Percentiles rank a stretch among this genome's conserved stretches.
phyloP scores from a whole-genome alignment of 1,139 yeast species.

The Pichia sp. region DNA sequence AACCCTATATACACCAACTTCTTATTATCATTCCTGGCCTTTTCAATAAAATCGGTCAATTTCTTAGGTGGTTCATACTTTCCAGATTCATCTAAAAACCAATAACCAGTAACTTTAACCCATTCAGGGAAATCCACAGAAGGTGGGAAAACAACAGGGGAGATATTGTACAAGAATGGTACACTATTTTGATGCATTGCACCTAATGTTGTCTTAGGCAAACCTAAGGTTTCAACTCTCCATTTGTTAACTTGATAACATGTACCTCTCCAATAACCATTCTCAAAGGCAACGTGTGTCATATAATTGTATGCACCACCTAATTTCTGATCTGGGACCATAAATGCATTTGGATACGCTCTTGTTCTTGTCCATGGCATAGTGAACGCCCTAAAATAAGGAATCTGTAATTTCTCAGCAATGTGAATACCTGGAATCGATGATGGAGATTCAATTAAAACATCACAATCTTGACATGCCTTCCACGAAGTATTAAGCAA shows the following conservation, averaged over 20 bases:
- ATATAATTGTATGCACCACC: conserved; percentile 92
- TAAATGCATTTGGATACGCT: conserved; percentile 95
- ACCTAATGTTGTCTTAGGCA: conserved; percentile 70
- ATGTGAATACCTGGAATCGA: conserved; percentile 96
- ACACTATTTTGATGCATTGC: conserved; percentile 72
- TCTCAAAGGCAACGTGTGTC: conserved; percentile 91
- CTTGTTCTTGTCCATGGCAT: conserved; percentile 99
- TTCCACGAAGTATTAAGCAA: conserved; percentile 72
- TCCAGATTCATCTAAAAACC: conserved; percentile 67
- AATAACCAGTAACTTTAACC: conserved; percentile 93
- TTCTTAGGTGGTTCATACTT: conserved; percentile 59
- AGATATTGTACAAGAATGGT: conserved; percentile 86
- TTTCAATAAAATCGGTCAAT: conserved; percentile 58
- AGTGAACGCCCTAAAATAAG: conserved; percentile 92
- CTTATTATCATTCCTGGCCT: conserved; percentile 59
- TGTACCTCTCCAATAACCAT: conserved; percentile 91
- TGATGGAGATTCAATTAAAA: conserved; percentile 89
- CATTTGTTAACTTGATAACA: conserved; percentile 86
- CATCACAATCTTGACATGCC: conserved; percentile 78
- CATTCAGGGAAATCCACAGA: conserved; percentile 93
- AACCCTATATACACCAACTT: conserved; percentile 90
- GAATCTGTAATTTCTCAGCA: conserved; percentile 87
- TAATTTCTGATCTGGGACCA: conserved; percentile 89
- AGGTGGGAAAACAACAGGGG: conserved; percentile 88
- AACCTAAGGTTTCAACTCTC: conserved; percentile 66